Percentiles rank a stretch among this genome's conserved stretches.
Evolutionary conservation across 345 rosid species (phyloP).

Genomic region (Schrenkiella parvula): DNA sequence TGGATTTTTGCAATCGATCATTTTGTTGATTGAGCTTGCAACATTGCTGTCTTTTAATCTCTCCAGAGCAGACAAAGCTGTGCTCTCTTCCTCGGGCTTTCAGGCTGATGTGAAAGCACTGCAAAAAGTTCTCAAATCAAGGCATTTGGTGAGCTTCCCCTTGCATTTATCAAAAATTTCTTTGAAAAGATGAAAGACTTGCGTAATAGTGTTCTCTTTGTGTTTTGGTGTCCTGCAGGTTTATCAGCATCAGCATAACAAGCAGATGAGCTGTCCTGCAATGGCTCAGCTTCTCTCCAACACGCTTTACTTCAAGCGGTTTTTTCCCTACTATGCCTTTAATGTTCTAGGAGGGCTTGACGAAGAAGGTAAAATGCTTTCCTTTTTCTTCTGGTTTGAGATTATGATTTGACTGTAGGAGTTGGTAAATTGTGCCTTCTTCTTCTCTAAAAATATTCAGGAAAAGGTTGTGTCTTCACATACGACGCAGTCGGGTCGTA

Average conservation of each 20-base stretch:
- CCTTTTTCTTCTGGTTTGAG: not conserved
- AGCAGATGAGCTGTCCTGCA: conserved; percentile 97
- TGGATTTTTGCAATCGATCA: not conserved
- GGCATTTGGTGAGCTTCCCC: conserved; percentile 83
- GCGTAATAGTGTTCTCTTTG: not conserved
- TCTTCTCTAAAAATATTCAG: conserved; percentile 32
- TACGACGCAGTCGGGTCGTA: conserved; percentile 99
- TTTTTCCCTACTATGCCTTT: conserved; percentile 94
- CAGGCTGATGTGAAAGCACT: conserved; percentile 96
- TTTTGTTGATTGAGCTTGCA: not conserved
- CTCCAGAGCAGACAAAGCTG: conserved; percentile 73
- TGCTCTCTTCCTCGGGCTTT: conserved; percentile 94
- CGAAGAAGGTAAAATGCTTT: conserved; percentile 55
- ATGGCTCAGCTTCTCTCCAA: conserved; percentile 96
- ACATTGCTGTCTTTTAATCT: not conserved
- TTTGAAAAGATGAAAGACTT: not conserved
- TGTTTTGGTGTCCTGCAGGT: conserved; percentile 40
- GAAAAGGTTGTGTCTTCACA: conserved; percentile 93
- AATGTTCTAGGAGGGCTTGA: conserved; percentile 98
- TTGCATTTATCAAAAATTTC: not conserved
- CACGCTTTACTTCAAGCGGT: conserved; percentile 94
- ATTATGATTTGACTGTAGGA: not conserved
- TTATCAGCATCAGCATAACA: conserved; percentile 97
- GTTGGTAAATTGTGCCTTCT: not conserved
- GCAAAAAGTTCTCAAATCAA: conserved; percentile 75